These are phyloP conservation scores for Saccharomycopsis sp. DNA, from an alignment of 805 yeast species.

Conservation along the genomic window DNA sequence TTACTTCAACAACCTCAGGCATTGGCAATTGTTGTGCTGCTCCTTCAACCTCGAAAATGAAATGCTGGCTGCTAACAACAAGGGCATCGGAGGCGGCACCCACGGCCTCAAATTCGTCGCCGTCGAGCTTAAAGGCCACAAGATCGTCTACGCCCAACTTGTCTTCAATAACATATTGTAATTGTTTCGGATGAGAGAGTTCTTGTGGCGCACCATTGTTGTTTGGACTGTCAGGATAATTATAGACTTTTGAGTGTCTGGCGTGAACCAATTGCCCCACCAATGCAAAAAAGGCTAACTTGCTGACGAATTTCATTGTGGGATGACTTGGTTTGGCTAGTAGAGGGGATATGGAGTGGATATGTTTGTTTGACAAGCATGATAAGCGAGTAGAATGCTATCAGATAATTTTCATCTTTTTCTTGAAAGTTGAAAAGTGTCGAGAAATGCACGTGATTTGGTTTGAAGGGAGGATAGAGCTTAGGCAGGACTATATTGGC, in stretches of 20 bases:
- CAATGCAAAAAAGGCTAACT: neutral
- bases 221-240: neutral
- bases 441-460: too few species aligned
- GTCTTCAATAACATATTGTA: conserved; percentile 15
- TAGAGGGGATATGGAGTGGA: too few species aligned
- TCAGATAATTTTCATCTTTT: too few species aligned
- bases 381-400: neutral
- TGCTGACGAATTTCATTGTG: neutral
- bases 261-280: neutral
- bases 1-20: neutral
- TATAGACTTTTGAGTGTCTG: neutral
- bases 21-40: neutral
- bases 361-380: too few species aligned
- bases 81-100: neutral
- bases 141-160: conserved; percentile 18
- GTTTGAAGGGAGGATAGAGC: too few species aligned
- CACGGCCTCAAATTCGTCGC: neutral
- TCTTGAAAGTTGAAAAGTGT: too few species aligned
- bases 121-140: neutral
- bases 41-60: neutral
- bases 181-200: neutral
- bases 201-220: neutral
- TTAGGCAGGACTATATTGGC: too few species aligned
- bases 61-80: neutral
- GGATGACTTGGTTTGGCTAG: too few species aligned